Base-by-base conservation (phyloP, 1,284 basidiomycete genomes). In the Malassezia psittaci region DNA sequence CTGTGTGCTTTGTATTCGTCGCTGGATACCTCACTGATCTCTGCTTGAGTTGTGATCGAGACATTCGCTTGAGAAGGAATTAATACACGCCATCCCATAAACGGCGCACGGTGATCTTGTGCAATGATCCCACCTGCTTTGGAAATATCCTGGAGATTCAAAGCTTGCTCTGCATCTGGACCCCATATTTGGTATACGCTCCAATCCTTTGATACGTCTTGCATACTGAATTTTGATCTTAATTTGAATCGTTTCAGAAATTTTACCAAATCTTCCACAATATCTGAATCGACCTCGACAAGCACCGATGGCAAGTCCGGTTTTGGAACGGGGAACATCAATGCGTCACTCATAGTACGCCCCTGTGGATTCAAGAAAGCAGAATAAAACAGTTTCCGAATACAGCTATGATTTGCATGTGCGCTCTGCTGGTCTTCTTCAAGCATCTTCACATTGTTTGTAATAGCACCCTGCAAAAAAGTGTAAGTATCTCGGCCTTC, bases 311-410 rank as follows among this genome's bases (percentile, higher is more conserved):
- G 60, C 0, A 64, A 59, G 1, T 53, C 38, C 0, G 50, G 21
- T 1, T 55, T 12, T 0, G 45, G 8, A 4, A 60, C 52, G 19
- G 44, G 83, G 74, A 90, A 87, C 54, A 93, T 79, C 75, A 96
- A 90, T 39, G 85, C 78, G 74, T 96, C 90, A 68, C 90, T 85
- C 35, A 96, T 78, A 32, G 96, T 83, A 67, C 91, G 82, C 40
- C 94, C 94, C 86, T 94, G 87, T 37, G 90, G 86, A 68, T 90
- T 87, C 32, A 96, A 78, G 68, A 96, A 85, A 0, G 84, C 83
- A 29, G 86, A 83, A 72, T 85, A 96, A 60, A 83, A 79, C 5
- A 84, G 83, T 37, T 79, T 78, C 51, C 49, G 44, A 32, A 16
- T 35, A 29, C 19, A 19, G 18, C 42, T n/a, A 15, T 3, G 42